Percentiles rank a stretch among this genome's conserved stretches.
phyloP scores from a whole-genome alignment of 2,329 filamentous ascomycete species.

The Hortaea sp. region DNA sequence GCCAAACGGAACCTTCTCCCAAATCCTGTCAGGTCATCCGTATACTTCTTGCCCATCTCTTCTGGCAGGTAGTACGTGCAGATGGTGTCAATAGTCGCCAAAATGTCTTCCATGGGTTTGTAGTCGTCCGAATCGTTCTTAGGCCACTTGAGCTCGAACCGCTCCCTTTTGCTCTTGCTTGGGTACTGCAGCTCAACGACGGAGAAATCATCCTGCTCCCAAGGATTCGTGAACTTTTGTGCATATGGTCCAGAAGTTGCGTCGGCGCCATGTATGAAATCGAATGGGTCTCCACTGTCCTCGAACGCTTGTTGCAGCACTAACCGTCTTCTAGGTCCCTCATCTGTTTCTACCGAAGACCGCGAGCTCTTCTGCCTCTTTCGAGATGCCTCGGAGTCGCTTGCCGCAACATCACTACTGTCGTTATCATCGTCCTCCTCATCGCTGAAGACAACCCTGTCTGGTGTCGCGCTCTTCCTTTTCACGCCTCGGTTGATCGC shows the following conservation, averaged over 20 bases:
- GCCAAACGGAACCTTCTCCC: conserved; percentile 69
- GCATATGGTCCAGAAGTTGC: conserved; percentile 30
- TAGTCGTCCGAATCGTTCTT: conserved; percentile 59
- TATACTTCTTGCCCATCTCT: conserved; percentile 56
- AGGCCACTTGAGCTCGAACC: conserved; percentile 67
- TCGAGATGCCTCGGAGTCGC: conserved; percentile 25
- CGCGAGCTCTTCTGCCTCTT: conserved; percentile 28
- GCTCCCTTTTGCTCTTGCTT: conserved; percentile 39
- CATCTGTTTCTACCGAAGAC: conserved; percentile 20
- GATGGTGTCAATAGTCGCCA: conserved; percentile 48
- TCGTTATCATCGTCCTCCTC: conserved; percentile 21
- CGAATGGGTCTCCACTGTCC: conserved; percentile 17
- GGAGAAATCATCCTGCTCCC: conserved; percentile 29
- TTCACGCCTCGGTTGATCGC: conserved; percentile 18
- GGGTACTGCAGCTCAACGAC: conserved; percentile 68
- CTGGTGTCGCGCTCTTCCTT: conserved; percentile 26
- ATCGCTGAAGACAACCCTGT: conserved; percentile 22
- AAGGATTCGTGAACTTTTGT: conserved; percentile 40
- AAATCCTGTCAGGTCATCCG: conserved; percentile 62
- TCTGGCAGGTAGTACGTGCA: conserved; percentile 68
- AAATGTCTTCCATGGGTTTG: conserved; percentile 51
- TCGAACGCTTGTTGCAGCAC: conserved; percentile 13
- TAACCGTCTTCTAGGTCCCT: conserved; percentile 14
- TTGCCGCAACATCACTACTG: conserved; percentile 21
- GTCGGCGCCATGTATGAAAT: conserved; percentile 32